Evolutionary conservation across 495 filamentous ascomycete genomes (phyloP).

Genomic region (Neurospora sp.): DNA sequence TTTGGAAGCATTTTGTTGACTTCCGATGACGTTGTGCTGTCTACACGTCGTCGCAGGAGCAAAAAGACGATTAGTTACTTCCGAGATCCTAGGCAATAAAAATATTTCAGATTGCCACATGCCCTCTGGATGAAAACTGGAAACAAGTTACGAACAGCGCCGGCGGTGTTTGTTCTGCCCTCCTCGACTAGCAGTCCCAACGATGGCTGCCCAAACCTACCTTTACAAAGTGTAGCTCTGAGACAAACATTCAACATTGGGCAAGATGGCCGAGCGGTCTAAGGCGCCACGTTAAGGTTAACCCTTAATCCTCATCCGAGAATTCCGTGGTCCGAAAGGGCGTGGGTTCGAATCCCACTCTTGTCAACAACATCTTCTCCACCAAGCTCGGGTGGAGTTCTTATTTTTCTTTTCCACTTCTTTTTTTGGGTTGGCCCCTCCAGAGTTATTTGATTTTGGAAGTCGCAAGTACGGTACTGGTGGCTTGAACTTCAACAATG

Average conservation of each 20-base stretch:
- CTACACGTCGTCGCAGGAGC: not conserved
- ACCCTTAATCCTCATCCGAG: not conserved
- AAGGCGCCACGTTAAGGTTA: not conserved
- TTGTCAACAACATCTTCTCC: constrained; percentile 6
- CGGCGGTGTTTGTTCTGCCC: not conserved
- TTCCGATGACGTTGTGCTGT: not conserved
- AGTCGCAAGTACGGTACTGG: too few relatives aligned
- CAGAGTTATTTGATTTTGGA: too few relatives aligned
- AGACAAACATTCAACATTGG: not conserved
- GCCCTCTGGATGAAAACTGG: too few relatives aligned
- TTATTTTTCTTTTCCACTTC: too few relatives aligned
- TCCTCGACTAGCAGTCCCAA: not conserved
- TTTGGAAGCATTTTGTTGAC: not conserved
- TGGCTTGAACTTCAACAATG: too few relatives aligned
- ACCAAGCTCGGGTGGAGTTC: not conserved
- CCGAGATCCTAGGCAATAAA: not conserved
- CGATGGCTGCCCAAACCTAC: not conserved
- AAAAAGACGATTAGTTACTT: not conserved
- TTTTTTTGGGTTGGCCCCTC: too few relatives aligned
- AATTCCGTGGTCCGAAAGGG: constrained; percentile 21
- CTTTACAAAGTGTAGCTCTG: not conserved
- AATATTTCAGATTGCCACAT: not conserved
- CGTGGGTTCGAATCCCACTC: constrained; percentile 29
- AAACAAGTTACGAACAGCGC: not conserved
- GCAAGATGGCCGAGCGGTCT: not conserved